Conservation (phyloP, 1,139 yeast species). For the Pichiaceae sp. region DNA sequence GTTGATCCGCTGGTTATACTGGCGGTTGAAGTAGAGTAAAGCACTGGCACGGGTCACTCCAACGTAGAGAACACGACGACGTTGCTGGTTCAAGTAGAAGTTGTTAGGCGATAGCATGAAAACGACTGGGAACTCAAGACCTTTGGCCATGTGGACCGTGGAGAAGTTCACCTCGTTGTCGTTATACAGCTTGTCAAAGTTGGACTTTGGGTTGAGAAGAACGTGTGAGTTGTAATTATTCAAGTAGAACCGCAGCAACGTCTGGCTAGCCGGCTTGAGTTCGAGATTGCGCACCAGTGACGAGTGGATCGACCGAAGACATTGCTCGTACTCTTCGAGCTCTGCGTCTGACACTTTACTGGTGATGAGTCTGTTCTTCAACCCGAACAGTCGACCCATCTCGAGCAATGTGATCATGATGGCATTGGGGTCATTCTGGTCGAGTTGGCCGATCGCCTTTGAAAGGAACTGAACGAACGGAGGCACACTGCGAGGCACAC, state of each 20-base stretch:
- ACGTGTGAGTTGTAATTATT: constrained; percentile 39
- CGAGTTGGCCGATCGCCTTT: constrained; percentile 9
- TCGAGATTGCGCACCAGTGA: constrained; percentile 8
- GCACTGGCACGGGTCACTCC: constrained; percentile 58
- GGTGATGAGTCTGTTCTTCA: constrained; percentile 14
- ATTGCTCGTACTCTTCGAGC: constrained; percentile 11
- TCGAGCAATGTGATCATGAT: constrained; percentile 21
- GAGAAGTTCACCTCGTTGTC: constrained; percentile 38
- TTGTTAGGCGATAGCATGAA: constrained; percentile 37
- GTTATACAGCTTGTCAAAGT: constrained; percentile 7
- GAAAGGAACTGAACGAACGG: constrained; percentile 14
- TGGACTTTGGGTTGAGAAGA: constrained; percentile 19
- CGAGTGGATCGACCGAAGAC: constrained; percentile 12
- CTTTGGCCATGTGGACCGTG: constrained; percentile 67
- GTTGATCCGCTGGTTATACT: constrained; percentile 11
- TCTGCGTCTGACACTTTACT: constrained; percentile 6
- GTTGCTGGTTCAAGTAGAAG: constrained; percentile 13
- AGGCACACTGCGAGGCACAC: neutral
- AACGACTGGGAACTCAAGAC: constrained; percentile 63
- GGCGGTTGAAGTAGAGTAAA: constrained; percentile 35
- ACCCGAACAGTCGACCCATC: constrained; percentile 22
- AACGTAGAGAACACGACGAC: constrained; percentile 44
- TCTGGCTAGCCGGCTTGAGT: constrained; percentile 8
- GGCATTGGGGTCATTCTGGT: constrained; percentile 22
- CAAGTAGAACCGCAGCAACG: constrained; percentile 31